A percentile compares a stretch with the other conserved stretches of the same genome.
These are phyloP conservation scores for Ambrosia artemisiifolia DNA, from an alignment of 129 eudicot genomes.

Conservation along the genomic window DNA sequence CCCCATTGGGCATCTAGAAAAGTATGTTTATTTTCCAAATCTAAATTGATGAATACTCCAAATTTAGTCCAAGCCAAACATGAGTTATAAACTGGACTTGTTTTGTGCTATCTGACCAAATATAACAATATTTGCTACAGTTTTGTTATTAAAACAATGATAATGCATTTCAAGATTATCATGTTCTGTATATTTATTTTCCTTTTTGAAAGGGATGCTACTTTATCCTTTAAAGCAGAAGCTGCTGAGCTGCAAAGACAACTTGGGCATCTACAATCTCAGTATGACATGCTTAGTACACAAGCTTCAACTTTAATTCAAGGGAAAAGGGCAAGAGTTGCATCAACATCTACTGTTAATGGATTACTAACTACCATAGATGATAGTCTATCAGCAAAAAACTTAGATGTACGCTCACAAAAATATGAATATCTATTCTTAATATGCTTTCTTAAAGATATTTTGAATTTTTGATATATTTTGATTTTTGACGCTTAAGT, in stretches of 20 bases:
- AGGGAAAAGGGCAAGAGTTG: conserved; percentile 94
- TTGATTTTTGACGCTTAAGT: neutral
- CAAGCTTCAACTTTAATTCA: conserved; percentile 85
- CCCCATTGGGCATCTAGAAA: neutral
- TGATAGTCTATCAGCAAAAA: conserved; percentile 83
- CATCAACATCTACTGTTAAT: conserved; percentile 81
- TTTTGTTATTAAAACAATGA: neutral
- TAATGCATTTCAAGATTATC: neutral
- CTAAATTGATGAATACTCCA: neutral
- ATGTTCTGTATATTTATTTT: conserved; percentile 3
- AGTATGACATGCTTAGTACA: conserved; percentile 80
- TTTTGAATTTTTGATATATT: neutral
- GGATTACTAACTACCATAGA: conserved; percentile 70
- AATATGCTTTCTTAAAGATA: conserved; percentile 7
- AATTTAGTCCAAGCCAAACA: neutral
- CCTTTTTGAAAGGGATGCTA: conserved; percentile 61
- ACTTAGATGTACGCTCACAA: conserved; percentile 59
- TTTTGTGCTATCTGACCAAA: neutral
- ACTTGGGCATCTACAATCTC: conserved; percentile 81
- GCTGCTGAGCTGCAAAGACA: conserved; percentile 88
- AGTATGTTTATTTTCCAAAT: neutral
- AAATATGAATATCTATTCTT: neutral
- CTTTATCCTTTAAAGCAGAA: conserved; percentile 73
- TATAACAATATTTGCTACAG: neutral
- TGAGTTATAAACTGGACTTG: neutral